These are phyloP conservation scores for Leishmania tropica DNA, from an alignment of 208 protist species.

Conservation along the genomic window DNA sequence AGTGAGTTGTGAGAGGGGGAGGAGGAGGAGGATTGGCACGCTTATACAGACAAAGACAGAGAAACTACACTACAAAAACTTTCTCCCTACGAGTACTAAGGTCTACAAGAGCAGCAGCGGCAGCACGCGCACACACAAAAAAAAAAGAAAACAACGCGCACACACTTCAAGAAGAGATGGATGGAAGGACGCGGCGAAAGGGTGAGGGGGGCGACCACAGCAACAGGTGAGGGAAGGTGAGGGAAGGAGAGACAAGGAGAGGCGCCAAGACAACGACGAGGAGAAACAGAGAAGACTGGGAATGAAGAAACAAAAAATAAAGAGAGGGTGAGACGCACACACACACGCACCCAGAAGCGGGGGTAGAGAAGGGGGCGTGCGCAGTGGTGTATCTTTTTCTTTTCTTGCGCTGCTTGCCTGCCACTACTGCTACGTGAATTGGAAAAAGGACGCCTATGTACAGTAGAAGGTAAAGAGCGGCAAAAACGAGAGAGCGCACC, in stretches of 20 bases:
- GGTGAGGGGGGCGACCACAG: background rate
- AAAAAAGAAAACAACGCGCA: background rate
- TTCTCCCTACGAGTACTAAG: background rate
- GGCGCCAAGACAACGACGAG: background rate
- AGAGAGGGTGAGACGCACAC: background rate
- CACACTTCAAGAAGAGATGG: background rate
- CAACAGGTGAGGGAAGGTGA: background rate
- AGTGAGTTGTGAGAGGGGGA: background rate
- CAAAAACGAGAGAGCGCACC: background rate
- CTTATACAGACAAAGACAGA: background rate
- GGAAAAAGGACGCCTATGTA: background rate
- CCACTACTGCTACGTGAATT: background rate
- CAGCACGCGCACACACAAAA: background rate
- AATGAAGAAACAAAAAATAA: background rate
- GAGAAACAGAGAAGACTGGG: background rate
- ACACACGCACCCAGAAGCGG: background rate
- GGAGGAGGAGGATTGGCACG: background rate
- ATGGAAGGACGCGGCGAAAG: background rate
- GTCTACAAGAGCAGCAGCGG: background rate
- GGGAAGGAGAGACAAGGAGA: background rate
- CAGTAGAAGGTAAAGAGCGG: background rate
- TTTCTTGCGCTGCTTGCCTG: background rate
- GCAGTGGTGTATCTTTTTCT: background rate
- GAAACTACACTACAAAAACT: background rate
- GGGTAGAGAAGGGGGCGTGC: background rate